These are phyloP conservation scores for Coniochaeta sp. DNA, from an alignment of 2,329 filamentous ascomycete species.

Conservation along the genomic window DNA sequence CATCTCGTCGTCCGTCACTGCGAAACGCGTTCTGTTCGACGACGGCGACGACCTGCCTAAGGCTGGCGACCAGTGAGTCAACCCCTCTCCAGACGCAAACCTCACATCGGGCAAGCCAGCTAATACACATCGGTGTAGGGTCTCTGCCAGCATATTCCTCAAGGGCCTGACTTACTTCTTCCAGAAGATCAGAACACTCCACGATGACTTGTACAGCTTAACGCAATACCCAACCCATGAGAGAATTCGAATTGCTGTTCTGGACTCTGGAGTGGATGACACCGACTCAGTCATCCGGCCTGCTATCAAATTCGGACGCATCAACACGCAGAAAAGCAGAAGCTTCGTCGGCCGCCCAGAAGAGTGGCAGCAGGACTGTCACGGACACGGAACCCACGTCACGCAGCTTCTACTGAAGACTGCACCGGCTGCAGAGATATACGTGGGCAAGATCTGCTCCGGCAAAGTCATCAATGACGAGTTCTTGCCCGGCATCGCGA, in stretches of 20 bases:
- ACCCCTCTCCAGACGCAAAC: not conserved
- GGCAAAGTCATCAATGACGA: not conserved
- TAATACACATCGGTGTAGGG: not conserved
- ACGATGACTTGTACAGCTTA: not conserved
- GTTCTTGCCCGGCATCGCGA: not conserved
- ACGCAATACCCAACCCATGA: not conserved
- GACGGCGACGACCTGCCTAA: not conserved
- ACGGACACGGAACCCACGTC: not conserved
- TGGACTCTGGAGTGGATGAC: not conserved
- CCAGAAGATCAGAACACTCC: not conserved
- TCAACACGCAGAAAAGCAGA: not conserved
- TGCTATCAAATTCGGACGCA: not conserved
- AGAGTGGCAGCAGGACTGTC: not conserved
- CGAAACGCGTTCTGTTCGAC: not conserved
- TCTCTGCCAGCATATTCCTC: not conserved
- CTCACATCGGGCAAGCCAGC: not conserved
- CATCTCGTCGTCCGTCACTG: not conserved
- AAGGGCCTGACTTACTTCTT: not conserved
- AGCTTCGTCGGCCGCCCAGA: not conserved
- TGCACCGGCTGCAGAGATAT: not conserved
- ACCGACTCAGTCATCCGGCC: not conserved
- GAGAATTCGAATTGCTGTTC: not conserved
- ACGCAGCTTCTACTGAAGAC: not conserved
- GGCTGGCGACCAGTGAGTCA: not conserved
- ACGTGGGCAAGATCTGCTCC: not conserved